Evolutionary conservation across 73 alveolate species (phyloP).

Genomic region (Symbiodinium natans): DNA sequence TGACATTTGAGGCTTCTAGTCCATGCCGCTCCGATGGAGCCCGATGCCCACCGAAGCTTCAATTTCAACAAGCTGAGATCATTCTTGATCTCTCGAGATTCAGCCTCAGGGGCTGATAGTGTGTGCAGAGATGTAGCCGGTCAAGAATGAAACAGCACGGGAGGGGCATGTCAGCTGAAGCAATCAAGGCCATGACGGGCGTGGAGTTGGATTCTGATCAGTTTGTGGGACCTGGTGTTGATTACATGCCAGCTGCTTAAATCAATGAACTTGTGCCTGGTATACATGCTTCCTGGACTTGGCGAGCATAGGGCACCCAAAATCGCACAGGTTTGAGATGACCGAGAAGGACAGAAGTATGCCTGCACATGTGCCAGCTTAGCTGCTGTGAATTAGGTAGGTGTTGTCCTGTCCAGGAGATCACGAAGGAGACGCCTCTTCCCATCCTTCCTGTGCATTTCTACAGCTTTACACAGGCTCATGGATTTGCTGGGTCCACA

Average conservation of each 20-base stretch:
- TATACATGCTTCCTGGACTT: background rate
- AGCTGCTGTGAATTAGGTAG: background rate
- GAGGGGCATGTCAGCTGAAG: no score
- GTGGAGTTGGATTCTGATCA: slow-evolving; percentile 79
- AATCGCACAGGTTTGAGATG: slow-evolving; percentile 46
- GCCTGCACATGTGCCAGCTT: background rate
- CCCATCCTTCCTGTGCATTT: slow-evolving; percentile 58
- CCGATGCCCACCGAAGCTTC: slow-evolving; percentile 79
- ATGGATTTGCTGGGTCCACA: background rate
- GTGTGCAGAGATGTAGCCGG: no score
- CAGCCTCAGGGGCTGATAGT: background rate
- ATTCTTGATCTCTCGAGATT: slow-evolving; percentile 43
- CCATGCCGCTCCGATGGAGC: slow-evolving; percentile 66
- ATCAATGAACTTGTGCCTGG: background rate
- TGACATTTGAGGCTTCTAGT: background rate
- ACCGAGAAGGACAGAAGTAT: slow-evolving; percentile 23
- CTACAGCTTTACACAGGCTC: slow-evolving; percentile 84
- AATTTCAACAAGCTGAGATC: slow-evolving; percentile 61
- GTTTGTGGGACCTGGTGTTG: slow-evolving; percentile 76
- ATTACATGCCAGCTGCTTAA: slow-evolving; percentile 14
- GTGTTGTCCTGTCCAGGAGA: slow-evolving; percentile 68
- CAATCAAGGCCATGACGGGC: slow-evolving; percentile 24
- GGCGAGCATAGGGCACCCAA: background rate
- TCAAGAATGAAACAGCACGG: no score
- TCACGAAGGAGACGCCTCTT: background rate